A percentile compares a stretch with the other conserved stretches of the same genome.
Evolutionary conservation across 2,329 filamentous ascomycete species (phyloP).

Genomic region (Lecanicillium sp.): DNA sequence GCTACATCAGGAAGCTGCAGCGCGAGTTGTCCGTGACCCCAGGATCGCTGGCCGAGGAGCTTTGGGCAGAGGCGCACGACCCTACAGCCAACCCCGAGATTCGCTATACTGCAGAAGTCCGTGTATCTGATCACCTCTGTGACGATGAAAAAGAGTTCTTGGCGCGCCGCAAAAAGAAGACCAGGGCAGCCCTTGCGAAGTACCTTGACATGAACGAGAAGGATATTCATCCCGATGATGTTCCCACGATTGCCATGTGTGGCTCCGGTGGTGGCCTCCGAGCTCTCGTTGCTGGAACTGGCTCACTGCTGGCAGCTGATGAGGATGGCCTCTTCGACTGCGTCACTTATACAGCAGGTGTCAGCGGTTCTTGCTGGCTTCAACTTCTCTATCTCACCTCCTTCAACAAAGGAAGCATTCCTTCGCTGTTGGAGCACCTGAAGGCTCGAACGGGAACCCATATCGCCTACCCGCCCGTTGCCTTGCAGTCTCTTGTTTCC

Average conservation of each 20-base stretch:
- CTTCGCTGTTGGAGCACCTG: conserved; percentile 70
- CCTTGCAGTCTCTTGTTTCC: conserved; percentile 72
- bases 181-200: conserved; percentile 65
- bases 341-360: conserved; percentile 87
- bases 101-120: conserved; percentile 68
- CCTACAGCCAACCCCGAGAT: conserved; percentile 82
- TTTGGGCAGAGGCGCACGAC: conserved; percentile 88
- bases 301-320: conserved; percentile 75
- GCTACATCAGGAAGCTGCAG: conserved; percentile 74
- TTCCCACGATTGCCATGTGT: conserved; percentile 88
- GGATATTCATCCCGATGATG: conserved; percentile 85
- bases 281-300: conserved; percentile 82
- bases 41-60: conserved; percentile 83
- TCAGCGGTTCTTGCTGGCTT: conserved; percentile 94
- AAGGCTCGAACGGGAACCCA: conserved; percentile 80
- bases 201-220: conserved; percentile 74
- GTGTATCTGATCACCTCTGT: conserved; percentile 75
- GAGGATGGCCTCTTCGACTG: conserved; percentile 91
- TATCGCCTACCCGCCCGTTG: conserved; percentile 84
- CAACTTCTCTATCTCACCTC: conserved; percentile 75
- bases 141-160: conserved; percentile 74
- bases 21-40: conserved; percentile 80
- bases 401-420: conserved; percentile 60
- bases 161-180: conserved; percentile 57
- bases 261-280: conserved; percentile 87